A percentile compares a stretch with the other conserved stretches of the same genome.
Evolutionary conservation across 148 eudicot genomes (phyloP).

Genomic region (Camellia lanceoleosa): DNA sequence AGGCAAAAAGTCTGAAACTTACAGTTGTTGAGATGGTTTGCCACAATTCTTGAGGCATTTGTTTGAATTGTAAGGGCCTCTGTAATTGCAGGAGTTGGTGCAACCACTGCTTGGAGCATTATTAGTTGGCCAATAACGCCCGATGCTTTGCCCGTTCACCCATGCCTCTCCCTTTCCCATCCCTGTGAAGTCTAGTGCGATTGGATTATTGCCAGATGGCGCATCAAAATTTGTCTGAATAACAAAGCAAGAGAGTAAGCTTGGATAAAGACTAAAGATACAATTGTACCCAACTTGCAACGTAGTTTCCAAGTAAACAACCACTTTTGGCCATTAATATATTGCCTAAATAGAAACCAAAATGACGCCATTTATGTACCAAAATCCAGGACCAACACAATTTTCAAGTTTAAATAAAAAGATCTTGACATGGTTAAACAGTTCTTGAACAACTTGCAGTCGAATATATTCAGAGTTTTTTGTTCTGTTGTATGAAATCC

Average conservation of each 20-base stretch:
- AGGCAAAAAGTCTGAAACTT: slow-evolving; percentile 23
- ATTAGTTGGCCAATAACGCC: slow-evolving; percentile 84
- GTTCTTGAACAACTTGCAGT: no score
- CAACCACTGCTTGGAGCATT: slow-evolving; percentile 54
- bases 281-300: background rate
- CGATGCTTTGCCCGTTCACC: slow-evolving; percentile 94
- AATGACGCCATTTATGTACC: no score
- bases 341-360: no score
- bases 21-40: slow-evolving; percentile 75
- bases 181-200: slow-evolving; percentile 78
- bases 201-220: slow-evolving; percentile 65
- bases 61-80: slow-evolving; percentile 44
- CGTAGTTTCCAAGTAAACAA: background rate
- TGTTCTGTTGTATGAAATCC: no score
- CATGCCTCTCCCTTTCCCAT: slow-evolving; percentile 97
- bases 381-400: background rate
- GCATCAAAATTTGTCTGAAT: slow-evolving; percentile 63
- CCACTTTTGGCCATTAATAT: background rate
- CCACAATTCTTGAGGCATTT: slow-evolving; percentile 88
- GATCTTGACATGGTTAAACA: background rate
- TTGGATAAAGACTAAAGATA: background rate
- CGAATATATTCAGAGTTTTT: no score
- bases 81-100: slow-evolving; percentile 56
- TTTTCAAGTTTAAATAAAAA: background rate
- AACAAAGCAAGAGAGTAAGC: background rate